Base-by-base conservation (phyloP, 2,329 filamentous ascomycete species). In the Cladosporium austrohemisphaericum region DNA sequence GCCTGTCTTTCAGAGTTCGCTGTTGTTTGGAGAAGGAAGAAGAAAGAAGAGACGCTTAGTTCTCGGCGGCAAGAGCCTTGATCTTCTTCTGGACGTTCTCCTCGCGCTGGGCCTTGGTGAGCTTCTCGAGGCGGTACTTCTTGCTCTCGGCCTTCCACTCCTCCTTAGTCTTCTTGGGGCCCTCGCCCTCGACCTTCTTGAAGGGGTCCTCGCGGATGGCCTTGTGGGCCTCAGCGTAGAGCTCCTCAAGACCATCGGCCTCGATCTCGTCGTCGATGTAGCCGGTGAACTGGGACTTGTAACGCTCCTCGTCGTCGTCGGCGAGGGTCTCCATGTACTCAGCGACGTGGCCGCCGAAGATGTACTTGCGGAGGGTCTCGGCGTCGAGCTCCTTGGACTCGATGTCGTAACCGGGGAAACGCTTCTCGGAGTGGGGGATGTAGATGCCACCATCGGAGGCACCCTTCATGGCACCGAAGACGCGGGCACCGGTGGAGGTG, bases 321-420 rank as follows among this genome's bases (percentile, higher is more conserved):
- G 93, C 93, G 60, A 98, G 88, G 53, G 86, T 93, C 86, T 98
- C 93, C 93, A 98, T 98, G 85, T 98, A 98, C 84, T 98, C 93
- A 64, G 92, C 91, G 60, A 98, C 88, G 84, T 98, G 93, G 56
- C 93, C 92, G 70, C 82, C 93, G 76, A 88, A 92, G 82, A 98
- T 98, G 86, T 98, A 98, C 81, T 91, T 95, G 83, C 92, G 90
- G 71, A 98, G 88, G 63, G 83, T 86, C 75, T 98, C 93, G 68
- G 90, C 83, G 67, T 98, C 93, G 68, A 98, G 88, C 83, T 97
- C 92, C 86, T 98, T 91, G 74, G 78, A 77, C 81, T 98, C 93
- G 25, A 95, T 88, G 73, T 98, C 93, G 85, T 79, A 98, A 68
- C 93, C 93, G 67, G 93, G 93, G 89, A 98, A 98, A 68, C 93